A percentile compares a stretch with the other conserved stretches of the same genome.
Evolutionary conservation across 2,329 filamentous ascomycete species (phyloP).

Genomic region (Stagonosporopsis tanaceti): DNA sequence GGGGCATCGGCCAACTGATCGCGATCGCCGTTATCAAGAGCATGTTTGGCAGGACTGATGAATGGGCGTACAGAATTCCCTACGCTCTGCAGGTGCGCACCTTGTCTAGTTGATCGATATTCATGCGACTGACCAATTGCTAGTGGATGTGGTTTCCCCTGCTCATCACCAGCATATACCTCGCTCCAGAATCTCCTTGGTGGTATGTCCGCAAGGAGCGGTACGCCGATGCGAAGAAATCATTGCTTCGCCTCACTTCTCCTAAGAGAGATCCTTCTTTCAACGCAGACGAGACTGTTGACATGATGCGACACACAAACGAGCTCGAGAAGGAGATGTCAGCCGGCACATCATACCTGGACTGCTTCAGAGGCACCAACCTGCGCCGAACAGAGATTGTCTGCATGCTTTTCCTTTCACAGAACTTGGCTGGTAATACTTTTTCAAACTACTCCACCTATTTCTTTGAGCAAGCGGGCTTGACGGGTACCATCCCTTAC

Average conservation of each 20-base stretch:
- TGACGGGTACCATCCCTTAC: slow-evolving; percentile 48
- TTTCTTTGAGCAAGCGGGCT: slow-evolving; percentile 55
- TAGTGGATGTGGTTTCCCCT: slow-evolving; percentile 78
- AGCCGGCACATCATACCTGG: slow-evolving; percentile 72
- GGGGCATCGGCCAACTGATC: slow-evolving; percentile 66
- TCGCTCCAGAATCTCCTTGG: slow-evolving; percentile 74
- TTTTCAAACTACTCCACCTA: slow-evolving; percentile 50
- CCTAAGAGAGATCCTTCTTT: slow-evolving; percentile 51
- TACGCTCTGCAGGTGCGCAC: slow-evolving; percentile 56
- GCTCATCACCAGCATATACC: slow-evolving; percentile 67
- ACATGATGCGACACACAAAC: slow-evolving; percentile 86
- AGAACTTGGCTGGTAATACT: slow-evolving; percentile 39
- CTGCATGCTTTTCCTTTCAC: slow-evolving; percentile 55
- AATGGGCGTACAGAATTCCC: slow-evolving; percentile 70
- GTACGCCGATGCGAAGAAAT: not conserved
- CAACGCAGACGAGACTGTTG: slow-evolving; percentile 50
- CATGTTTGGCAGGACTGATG: slow-evolving; percentile 64
- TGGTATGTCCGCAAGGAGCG: slow-evolving; percentile 69
- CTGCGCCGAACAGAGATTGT: slow-evolving; percentile 77
- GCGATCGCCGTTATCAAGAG: slow-evolving; percentile 72
- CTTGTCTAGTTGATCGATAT: not conserved
- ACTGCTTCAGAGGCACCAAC: slow-evolving; percentile 82
- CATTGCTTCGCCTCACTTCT: slow-evolving; percentile 4
- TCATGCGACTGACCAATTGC: slow-evolving; percentile 41
- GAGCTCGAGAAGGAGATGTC: slow-evolving; percentile 73